Evolutionary conservation across 2,329 filamentous ascomycete species (phyloP), one percentile per base, ranked within the genome.

Genomic region (Myriosclerotinia scirpicola): DNA sequence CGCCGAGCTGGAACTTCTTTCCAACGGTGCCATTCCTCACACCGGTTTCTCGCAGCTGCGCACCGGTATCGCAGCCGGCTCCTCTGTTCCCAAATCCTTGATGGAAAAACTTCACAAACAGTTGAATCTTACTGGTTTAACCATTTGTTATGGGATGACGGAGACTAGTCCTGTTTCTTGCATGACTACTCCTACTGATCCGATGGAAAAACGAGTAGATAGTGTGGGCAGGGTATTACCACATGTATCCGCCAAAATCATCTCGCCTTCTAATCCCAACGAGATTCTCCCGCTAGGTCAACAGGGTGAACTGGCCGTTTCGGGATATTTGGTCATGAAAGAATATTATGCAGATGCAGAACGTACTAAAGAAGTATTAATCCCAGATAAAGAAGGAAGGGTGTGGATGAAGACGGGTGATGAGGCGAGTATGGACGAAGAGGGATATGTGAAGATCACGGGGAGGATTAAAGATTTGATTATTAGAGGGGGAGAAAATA

Each of bases 391-490:
- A 2, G 40, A 68, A 14, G 69, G 68, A 14, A 70, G 71, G 15
- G 64, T 90, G 22, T 98, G 94, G 94, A 95, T 98, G 90, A 83
- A 90, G 78, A 96, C 90, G 0, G 95, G 95, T 26, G 95, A 99
- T 75, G 94, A 98, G 80, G 95, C 93, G 2, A 80, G 82, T 63
- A 96, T 98, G 85, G 92, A 96, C 69, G 82, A 79, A 5, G 83
- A 93, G 38, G 95, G 94, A 2, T 98, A 93, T 76, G 86, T 97
- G 2, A 85, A 86, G 72, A 97, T 98, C 75, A 97, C 93, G 0
- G 92, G 93, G 3, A 84, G 93, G 20, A 94, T 97, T 75, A 98
- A 98, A 79, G 95, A 99, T 76, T 79, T 98, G 65, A 97, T 99
- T 73, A 98, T 98, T 76, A 86, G 92, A 36, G 94, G 91, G 38